Evolutionary conservation across 78 protist species (phyloP).

Genomic region (Cavenderia fasciculata): DNA sequence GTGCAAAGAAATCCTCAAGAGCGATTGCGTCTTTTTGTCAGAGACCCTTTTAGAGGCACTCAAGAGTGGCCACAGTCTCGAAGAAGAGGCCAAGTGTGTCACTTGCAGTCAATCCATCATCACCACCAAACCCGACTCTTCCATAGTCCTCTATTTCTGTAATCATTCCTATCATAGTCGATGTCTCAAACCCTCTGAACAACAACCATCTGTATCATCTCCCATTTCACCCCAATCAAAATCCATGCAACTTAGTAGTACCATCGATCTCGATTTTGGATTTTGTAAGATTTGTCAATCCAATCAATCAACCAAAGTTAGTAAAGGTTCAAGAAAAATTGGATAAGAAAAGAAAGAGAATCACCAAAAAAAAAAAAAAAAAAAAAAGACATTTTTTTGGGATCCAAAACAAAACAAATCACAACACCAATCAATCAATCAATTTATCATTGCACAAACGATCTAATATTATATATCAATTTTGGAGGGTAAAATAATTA

Average conservation of each 20-base stretch:
- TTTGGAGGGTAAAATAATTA: too few species aligned
- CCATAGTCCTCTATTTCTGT: slow-evolving; percentile 72
- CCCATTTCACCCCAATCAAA: neutral
- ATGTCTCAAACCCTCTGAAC: slow-evolving; percentile 37
- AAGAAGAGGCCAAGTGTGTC: slow-evolving; percentile 65
- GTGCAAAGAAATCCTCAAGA: slow-evolving; percentile 80
- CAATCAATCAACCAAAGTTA: slow-evolving; percentile 4
- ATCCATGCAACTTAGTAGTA: neutral
- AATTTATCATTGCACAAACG: too few species aligned
- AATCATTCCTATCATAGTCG: slow-evolving; percentile 67
- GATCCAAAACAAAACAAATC: too few species aligned
- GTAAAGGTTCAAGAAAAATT: slow-evolving; percentile 57
- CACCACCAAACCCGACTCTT: slow-evolving; percentile 43
- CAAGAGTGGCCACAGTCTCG: slow-evolving; percentile 30
- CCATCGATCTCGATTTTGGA: slow-evolving; percentile 12
- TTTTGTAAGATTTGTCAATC: slow-evolving; percentile 70
- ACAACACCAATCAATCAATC: too few species aligned
- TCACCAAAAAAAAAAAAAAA: neutral
- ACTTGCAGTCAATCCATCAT: slow-evolving; percentile 66
- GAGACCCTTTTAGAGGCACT: slow-evolving; percentile 35
- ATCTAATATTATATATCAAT: too few species aligned
- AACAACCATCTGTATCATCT: neutral
- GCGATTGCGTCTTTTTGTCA: slow-evolving; percentile 77
- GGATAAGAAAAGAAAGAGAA: too few species aligned
- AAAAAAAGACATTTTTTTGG: too few species aligned